These are phyloP conservation scores for Chytridium lagenaria DNA, from an alignment of 371 early-diverging fungal species.

Conservation along the genomic window DNA sequence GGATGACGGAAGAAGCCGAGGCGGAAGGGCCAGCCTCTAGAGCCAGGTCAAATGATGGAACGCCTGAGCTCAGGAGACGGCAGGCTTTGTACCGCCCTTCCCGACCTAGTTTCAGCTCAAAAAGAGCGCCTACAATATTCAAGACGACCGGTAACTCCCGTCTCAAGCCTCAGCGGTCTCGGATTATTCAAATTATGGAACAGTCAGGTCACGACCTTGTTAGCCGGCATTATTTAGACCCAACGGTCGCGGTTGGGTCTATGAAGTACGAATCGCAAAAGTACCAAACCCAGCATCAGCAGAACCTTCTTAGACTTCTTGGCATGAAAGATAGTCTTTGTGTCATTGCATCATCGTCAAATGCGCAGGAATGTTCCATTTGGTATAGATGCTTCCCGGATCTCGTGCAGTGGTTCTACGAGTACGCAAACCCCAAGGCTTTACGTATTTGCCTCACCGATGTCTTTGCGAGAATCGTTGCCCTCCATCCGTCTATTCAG, in stretches of 20 bases:
- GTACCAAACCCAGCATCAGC: slow-evolving; percentile 42
- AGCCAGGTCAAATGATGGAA: not conserved
- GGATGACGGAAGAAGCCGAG: slow-evolving; percentile 11
- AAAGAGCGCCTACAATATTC: not conserved
- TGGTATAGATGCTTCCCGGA: slow-evolving; percentile 68
- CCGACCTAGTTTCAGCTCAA: not conserved
- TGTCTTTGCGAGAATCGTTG: slow-evolving; percentile 65
- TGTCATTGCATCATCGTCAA: slow-evolving; percentile 40
- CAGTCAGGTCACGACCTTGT: slow-evolving; percentile 43
- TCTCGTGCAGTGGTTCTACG: slow-evolving; percentile 68
- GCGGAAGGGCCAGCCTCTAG: not conserved
- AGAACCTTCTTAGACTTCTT: slow-evolving; percentile 33
- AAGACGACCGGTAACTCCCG: not conserved
- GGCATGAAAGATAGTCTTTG: slow-evolving; percentile 42
- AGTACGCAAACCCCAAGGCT: slow-evolving; percentile 63
- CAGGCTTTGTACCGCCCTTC: slow-evolving; percentile 8
- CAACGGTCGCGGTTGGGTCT: slow-evolving; percentile 30
- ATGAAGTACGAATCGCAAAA: slow-evolving; percentile 44
- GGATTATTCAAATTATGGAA: slow-evolving; percentile 43
- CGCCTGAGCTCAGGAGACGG: slow-evolving; percentile 1
- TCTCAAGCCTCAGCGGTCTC: slow-evolving; percentile 16
- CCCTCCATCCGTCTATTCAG: slow-evolving; percentile 59
- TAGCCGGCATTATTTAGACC: slow-evolving; percentile 43
- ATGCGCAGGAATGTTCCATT: slow-evolving; percentile 36
- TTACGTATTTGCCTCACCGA: slow-evolving; percentile 67